Evolutionary conservation across 352 stramenopile species (phyloP), one percentile per base, ranked within the genome.

Genomic region (Pythium inflatum): DNA sequence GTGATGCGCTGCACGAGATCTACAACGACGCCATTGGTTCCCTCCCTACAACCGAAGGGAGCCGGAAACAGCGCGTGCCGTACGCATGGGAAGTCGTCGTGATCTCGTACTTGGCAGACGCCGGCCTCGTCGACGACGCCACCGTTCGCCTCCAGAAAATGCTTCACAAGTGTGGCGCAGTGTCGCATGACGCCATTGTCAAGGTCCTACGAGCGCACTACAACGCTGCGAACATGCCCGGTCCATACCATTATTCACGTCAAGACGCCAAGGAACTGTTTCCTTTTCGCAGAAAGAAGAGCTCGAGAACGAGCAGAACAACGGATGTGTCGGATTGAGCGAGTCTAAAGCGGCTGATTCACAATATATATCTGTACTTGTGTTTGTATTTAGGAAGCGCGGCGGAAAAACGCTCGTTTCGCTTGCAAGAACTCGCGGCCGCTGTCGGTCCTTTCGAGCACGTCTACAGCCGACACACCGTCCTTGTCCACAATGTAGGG

Each of bases 201-300:
- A 62, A 75, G n/a, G 79, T 85, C 59, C 73, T 91, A 53, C 75
- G 76, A n/a, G n/a, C n/a, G n/a, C n/a, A n/a, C n/a, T n/a, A n/a
- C n/a, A n/a, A n/a, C n/a, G n/a, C n/a, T n/a, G n/a, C n/a, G n/a
- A n/a, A n/a, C n/a, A n/a, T n/a, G n/a, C n/a, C n/a, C n/a, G n/a
- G n/a, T n/a, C n/a, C n/a, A n/a, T n/a, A n/a, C n/a, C n/a, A n/a
- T n/a, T n/a, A n/a, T n/a, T n/a, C n/a, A n/a, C n/a, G n/a, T n/a
- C n/a, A n/a, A n/a, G n/a, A n/a, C n/a, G n/a, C n/a, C n/a, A n/a
- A n/a, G n/a, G n/a, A n/a, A n/a, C n/a, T n/a, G n/a, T n/a, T n/a
- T n/a, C n/a, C n/a, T n/a, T n/a, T n/a, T n/a, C n/a, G n/a, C n/a
- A n/a, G n/a, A n/a, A n/a, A n/a, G n/a, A n/a, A n/a, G n/a, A n/a